Evolutionary conservation across 2,329 filamentous ascomycete genomes (phyloP), one percentile per base, ranked within the genome.

Genomic region (Fusarium napiforme): DNA sequence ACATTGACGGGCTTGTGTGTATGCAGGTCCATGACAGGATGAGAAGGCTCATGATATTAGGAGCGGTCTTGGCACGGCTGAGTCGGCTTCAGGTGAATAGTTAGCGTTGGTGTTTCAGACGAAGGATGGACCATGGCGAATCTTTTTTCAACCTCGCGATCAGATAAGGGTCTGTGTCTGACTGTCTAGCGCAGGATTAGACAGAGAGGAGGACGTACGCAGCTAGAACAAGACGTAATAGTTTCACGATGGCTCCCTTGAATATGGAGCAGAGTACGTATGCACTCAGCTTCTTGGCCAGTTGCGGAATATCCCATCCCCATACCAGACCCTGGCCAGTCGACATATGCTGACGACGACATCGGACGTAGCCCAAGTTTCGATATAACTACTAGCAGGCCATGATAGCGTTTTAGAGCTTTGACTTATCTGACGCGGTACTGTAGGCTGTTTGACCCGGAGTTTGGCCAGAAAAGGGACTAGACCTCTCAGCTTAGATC

Each of bases 1-100:
- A 42, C 19, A 23, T 40, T 64, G 62, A 47, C 40, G 21, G 46
- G 55, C 42, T 40, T 40, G 36, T 34, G 34, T 47, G 52, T 62
- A 62, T 55, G 49, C 63, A 67, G 36, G 32, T 47, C 32, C 56
- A 42, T 47, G 57, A 52, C 42, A 53, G 36, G 45, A 56, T 49
- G 55, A 56, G 56, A 56, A 49, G 47, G 26, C 40, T 69, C 46
- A 50, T 42, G 37, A 47, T 45, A 42, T 43, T 63, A 64, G 56
- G 23, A 59, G 34, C 36, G 43, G 67, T 59, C 66, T 69, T 69
- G 67, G 67, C 67, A 69, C 67, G 67, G 67, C 66, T 69, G 52
- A 49, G 59, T 69, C 67, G 67, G 67, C 67, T 59, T 16, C 36
- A 40, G 39, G 45, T 32, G 53, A 59, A 32, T 21, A 60, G 42